Evolutionary conservation across 176 grass and related monocot species (phyloP), one percentile per base, ranked within the genome.

Genomic region (Elymus sibiricus): DNA sequence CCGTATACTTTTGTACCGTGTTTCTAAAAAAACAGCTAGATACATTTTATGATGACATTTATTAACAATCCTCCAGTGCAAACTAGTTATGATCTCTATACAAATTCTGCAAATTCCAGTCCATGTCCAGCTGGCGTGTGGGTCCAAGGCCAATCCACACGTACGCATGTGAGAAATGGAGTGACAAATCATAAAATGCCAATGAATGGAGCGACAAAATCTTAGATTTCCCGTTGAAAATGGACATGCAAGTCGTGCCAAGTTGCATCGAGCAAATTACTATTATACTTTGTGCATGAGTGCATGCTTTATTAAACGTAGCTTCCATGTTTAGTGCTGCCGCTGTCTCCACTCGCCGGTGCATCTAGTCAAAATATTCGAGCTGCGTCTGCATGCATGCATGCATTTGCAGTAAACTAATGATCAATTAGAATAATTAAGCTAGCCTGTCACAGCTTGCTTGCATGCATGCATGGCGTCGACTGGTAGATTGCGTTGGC

Each of bases 291-390:
- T 49, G 62, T 78, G 77, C 61, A 55, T 66, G 75, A 58, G 64
- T 65, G 76, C 27, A 65, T 69, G 77, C 43, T 79, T 89, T 82
- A 68, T 77, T 19, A 61, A 79, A 34, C 60, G 44, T 75, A 76
- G 16, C 66, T 68, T 77, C 80, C 85, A 81, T 77, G 86, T 91
- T 82, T 85, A 83, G 82, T 56, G 86, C 86, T 55, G 63, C 83
- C 49, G 31, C 68, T 94, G 92, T 91, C 92, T 82, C 80, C 81
- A 55, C 72, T 59, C 65, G 49, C 22, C 31, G 44, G 34, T 70
- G 89, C 92, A 89, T 67, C 69, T 65, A 79, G 86, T 94, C 86
- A 94, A 89, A 78, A 73, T 85, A 53, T 69, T 83, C n/a, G 74
- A 47, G 27, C 26, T 55, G 28, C 24, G 43, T 73, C 62, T 79